Percentiles rank a stretch among this genome's conserved stretches.
phyloP scores from a whole-genome alignment of 2,329 filamentous ascomycete genomes.

The Neonectria neomacrospora region DNA sequence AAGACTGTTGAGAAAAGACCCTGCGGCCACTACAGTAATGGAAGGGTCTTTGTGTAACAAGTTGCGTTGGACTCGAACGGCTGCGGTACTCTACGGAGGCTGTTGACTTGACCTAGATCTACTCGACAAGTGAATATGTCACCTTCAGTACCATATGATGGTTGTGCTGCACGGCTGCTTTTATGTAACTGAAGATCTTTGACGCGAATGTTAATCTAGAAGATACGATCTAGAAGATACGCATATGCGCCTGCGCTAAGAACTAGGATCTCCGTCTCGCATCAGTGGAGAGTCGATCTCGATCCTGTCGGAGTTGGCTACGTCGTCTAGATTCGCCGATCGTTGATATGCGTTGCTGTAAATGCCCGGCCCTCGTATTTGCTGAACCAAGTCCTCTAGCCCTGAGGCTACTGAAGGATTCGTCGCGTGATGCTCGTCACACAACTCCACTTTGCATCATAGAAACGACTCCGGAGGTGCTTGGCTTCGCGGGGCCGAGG shows the following conservation, averaged over 20 bases:
- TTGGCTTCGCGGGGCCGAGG: not conserved
- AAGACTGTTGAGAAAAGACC: not conserved
- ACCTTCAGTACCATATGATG: not conserved
- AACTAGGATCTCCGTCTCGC: not conserved
- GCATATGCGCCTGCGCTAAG: not conserved
- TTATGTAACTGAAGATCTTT: not conserved
- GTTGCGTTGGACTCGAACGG: not conserved
- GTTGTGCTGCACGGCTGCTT: not conserved
- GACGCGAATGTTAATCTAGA: not conserved
- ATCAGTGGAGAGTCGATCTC: not conserved
- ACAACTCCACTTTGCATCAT: not conserved
- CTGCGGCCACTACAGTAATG: not conserved
- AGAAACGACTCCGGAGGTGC: not conserved
- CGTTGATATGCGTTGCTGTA: not conserved
- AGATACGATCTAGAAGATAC: not conserved
- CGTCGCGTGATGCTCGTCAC: not conserved
- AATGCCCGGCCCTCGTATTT: not conserved
- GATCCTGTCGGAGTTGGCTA: not conserved
- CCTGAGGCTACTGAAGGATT: not conserved
- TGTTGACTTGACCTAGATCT: not conserved
- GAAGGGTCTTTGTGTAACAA: not conserved
- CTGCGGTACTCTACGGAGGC: not conserved
- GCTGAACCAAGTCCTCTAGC: not conserved
- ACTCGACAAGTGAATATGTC: not conserved
- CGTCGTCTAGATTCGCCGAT: not conserved